Conservation (phyloP, 78 protist species). For the Dictyostelium citrinum region DNA sequence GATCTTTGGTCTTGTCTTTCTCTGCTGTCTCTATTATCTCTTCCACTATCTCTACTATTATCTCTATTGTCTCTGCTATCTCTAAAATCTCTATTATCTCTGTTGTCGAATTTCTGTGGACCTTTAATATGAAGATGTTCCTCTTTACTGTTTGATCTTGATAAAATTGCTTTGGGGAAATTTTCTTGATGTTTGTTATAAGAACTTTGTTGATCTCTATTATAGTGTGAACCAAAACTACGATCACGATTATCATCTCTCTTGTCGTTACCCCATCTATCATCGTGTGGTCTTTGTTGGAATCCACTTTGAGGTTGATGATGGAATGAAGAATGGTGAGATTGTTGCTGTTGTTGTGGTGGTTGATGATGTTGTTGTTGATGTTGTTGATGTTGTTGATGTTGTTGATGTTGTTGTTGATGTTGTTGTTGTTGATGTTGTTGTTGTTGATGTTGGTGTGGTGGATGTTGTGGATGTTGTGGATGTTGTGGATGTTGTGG, state of each 20-base stretch:
- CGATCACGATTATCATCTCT: background rate
- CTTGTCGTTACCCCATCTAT: background rate
- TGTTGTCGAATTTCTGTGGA: background rate
- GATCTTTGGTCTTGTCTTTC: background rate
- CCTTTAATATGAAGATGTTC: background rate
- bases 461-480: background rate
- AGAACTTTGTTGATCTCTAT: background rate
- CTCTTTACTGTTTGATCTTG: constrained; percentile 1
- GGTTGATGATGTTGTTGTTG: background rate
- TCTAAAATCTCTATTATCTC: background rate
- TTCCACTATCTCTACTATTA: background rate
- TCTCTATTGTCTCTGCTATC: background rate
- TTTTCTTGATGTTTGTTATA: background rate
- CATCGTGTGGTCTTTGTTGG: background rate
- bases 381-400: background rate
- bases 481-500: background rate
- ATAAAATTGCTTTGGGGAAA: background rate
- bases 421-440: background rate
- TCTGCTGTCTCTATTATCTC: background rate
- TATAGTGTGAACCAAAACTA: background rate
- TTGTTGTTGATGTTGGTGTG: background rate
- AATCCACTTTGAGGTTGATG: background rate
- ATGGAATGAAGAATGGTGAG: background rate
- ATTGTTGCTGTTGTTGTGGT: background rate
- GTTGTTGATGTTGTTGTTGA: background rate